A percentile compares a stretch with the other conserved stretches of the same genome.
phyloP scores from a whole-genome alignment of 192 early-diverging fungal genomes.

The Coemansia sp. region DNA sequence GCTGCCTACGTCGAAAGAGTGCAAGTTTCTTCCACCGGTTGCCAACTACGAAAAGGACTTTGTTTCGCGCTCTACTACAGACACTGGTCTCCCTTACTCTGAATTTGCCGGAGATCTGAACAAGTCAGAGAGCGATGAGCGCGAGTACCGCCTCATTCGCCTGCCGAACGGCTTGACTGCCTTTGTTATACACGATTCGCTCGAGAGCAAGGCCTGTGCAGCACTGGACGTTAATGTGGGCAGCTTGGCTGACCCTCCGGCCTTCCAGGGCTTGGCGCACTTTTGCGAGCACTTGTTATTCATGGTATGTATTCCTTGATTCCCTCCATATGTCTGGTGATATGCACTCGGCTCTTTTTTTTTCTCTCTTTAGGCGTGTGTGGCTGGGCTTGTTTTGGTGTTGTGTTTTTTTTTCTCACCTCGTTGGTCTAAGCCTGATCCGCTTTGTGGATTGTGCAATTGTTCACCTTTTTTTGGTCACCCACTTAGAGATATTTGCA shows the following conservation, averaged over 20 bases:
- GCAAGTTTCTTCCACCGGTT: constrained; percentile 36
- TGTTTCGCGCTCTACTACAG: constrained; percentile 21
- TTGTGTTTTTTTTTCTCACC: background rate
- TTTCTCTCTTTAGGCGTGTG: background rate
- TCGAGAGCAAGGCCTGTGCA: constrained; percentile 70
- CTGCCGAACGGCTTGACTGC: constrained; percentile 65
- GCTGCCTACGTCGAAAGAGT: constrained; percentile 31
- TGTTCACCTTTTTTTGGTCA: constrained; percentile 1
- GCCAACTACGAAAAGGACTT: constrained; percentile 34
- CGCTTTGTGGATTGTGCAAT: constrained; percentile 7
- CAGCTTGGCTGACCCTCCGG: constrained; percentile 67
- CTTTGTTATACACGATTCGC: constrained; percentile 61
- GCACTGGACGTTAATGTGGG: constrained; percentile 73
- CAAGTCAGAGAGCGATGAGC: constrained; percentile 64
- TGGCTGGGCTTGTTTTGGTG: background rate
- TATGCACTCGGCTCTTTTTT: constrained; percentile 9
- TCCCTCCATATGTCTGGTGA: background rate
- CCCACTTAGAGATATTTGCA: background rate
- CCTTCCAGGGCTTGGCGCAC: constrained; percentile 74
- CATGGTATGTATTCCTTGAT: constrained; percentile 47
- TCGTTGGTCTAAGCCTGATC: constrained; percentile 8
- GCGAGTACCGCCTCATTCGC: constrained; percentile 63
- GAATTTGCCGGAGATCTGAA: constrained; percentile 54
- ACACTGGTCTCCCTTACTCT: constrained; percentile 17
- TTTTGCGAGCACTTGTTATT: constrained; percentile 82